These are phyloP conservation scores for Microbotryum violaceum DNA, from an alignment of 1,284 basidiomycete species.

Conservation along the genomic window DNA sequence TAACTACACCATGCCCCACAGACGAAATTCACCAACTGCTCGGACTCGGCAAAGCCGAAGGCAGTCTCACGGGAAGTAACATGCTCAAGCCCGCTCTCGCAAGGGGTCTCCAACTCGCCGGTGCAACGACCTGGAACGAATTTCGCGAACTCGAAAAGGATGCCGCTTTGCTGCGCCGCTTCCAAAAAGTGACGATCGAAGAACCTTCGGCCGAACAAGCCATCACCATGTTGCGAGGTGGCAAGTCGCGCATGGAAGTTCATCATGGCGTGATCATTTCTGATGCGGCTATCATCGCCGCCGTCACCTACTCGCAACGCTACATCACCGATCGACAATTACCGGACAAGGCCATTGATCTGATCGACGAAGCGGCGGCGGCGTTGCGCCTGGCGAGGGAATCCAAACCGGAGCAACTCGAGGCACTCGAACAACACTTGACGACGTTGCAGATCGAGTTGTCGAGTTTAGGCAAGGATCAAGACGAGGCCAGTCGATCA, in stretches of 20 bases:
- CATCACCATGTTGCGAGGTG: constrained; percentile 78
- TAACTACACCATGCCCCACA: constrained; percentile 56
- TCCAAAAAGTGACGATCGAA: constrained; percentile 73
- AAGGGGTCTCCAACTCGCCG: constrained; percentile 48
- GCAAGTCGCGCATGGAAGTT: constrained; percentile 73
- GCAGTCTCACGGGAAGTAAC: constrained; percentile 82
- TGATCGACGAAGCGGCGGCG: constrained; percentile 84
- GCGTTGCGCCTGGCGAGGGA: constrained; percentile 78
- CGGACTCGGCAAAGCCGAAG: constrained; percentile 83
- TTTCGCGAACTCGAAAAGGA: constrained; percentile 90
- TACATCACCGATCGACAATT: constrained; percentile 70
- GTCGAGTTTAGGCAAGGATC: constrained; percentile 81
- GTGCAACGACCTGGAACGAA: constrained; percentile 52
- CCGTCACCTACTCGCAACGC: constrained; percentile 38
- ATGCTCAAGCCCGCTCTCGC: constrained; percentile 85
- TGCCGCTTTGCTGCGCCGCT: constrained; percentile 78
- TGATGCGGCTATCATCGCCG: constrained; percentile 76
- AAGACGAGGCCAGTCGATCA: constrained; percentile 70
- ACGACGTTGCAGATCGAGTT: constrained; percentile 84
- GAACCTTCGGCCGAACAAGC: constrained; percentile 67
- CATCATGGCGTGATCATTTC: constrained; percentile 84
- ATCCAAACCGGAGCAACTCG: constrained; percentile 77
- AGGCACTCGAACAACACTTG: constrained; percentile 71
- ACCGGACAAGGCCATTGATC: constrained; percentile 52
- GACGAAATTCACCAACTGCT: constrained; percentile 74